Conservation (phyloP, 257 asterid genomes). For the Nicotiana sylvestris region DNA sequence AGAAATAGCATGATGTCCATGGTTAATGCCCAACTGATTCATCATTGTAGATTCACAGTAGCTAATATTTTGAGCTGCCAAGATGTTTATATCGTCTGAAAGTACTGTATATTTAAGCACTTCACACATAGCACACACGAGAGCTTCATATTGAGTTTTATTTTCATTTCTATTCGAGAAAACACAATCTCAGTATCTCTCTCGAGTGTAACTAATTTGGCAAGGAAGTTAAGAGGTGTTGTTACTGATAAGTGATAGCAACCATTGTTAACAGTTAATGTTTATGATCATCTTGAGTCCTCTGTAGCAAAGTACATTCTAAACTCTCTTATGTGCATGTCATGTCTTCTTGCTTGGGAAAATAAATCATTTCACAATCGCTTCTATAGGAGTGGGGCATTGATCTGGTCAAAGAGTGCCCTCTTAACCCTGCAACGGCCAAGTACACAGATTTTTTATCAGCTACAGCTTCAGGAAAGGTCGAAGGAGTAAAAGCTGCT, state of each 20-base stretch:
- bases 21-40: constrained; percentile 1
- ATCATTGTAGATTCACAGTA: constrained; percentile 3
- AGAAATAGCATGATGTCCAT: background rate
- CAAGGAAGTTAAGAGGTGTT: background rate
- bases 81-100: background rate
- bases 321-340: background rate
- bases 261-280: background rate
- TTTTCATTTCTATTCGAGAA: background rate
- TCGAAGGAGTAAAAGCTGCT: constrained; percentile 78
- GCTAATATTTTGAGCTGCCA: background rate
- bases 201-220: background rate
- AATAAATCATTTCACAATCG: constrained; percentile 5
- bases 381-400: constrained; percentile 72
- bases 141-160: background rate
- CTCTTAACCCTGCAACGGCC: constrained; percentile 57
- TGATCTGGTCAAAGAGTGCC: constrained; percentile 47
- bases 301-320: background rate
- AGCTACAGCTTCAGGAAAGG: constrained; percentile 86
- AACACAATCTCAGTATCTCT: background rate
- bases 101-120: background rate
- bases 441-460: constrained; percentile 78
- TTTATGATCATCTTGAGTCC: background rate
- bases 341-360: constrained; percentile 7
- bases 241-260: background rate
- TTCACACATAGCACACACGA: background rate